These are phyloP conservation scores for Fusarium cyanostomum DNA, from an alignment of 2,329 filamentous ascomycete species.

Conservation along the genomic window DNA sequence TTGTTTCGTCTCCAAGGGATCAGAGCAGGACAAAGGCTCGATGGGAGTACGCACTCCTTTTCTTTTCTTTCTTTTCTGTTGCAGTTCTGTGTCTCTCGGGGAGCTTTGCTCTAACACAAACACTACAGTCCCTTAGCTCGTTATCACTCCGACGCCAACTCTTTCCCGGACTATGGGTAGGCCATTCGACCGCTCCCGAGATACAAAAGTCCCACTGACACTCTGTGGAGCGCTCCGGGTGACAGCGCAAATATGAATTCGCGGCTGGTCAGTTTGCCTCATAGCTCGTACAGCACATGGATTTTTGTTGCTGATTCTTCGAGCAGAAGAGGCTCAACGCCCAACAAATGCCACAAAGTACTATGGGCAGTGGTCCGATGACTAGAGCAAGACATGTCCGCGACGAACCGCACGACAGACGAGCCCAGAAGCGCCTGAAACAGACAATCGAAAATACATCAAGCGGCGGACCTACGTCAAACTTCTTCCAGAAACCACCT, in stretches of 20 bases:
- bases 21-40: slow-evolving; percentile 38
- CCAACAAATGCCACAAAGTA: slow-evolving; percentile 31
- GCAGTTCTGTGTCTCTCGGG: slow-evolving; percentile 4
- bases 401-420: slow-evolving; percentile 15
- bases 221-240: slow-evolving; percentile 38
- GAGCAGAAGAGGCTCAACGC: slow-evolving; percentile 40
- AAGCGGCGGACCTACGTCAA: not conserved
- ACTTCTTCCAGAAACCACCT: not conserved
- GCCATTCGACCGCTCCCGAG: slow-evolving; percentile 17
- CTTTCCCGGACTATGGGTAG: slow-evolving; percentile 56
- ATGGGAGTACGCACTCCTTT: slow-evolving; percentile 46
- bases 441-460: not conserved
- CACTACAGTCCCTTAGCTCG: slow-evolving; percentile 45
- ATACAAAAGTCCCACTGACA: slow-evolving; percentile 33
- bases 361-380: slow-evolving; percentile 18
- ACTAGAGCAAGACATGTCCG: not conserved
- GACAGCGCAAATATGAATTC: slow-evolving; percentile 32
- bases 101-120: slow-evolving; percentile 17
- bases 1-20: slow-evolving; percentile 25
- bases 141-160: slow-evolving; percentile 50
- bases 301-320: slow-evolving; percentile 15
- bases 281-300: not conserved
- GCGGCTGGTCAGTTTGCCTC: slow-evolving; percentile 38
- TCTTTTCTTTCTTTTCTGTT: slow-evolving; percentile 8
- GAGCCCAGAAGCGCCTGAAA: slow-evolving; percentile 39